Percentiles rank a stretch among this genome's conserved stretches.
Evolutionary conservation across 1,284 basidiomycete genomes (phyloP).

Genomic region (Boletellus deceptivus): DNA sequence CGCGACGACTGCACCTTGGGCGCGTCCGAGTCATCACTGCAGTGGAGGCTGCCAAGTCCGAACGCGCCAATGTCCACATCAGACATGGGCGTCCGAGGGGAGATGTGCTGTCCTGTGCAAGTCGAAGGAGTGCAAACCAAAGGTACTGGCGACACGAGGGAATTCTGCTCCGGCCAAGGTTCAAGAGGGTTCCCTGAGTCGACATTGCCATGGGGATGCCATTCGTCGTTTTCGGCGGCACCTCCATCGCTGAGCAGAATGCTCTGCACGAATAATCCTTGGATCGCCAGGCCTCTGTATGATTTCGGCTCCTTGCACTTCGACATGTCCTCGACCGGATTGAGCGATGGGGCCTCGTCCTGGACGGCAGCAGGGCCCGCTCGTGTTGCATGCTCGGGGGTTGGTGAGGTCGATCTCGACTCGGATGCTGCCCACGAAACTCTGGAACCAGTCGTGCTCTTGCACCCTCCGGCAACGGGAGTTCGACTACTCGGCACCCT

Average conservation of each 20-base stretch:
- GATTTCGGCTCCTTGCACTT: slow-evolving; percentile 10
- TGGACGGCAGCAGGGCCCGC: not conserved
- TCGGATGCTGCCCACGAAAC: not conserved
- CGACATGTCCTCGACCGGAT: not conserved
- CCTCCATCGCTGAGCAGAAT: not conserved
- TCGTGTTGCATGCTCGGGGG: not conserved
- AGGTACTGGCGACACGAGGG: no score
- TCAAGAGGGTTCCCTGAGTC: slow-evolving; percentile 10
- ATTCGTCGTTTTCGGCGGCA: no score
- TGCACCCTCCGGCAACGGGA: not conserved
- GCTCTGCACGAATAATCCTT: slow-evolving; percentile 3
- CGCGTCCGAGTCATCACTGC: slow-evolving; percentile 12
- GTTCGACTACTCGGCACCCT: not conserved
- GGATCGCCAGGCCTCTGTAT: slow-evolving; percentile 8
- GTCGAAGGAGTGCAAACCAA: no score
- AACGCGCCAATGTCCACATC: slow-evolving; percentile 19
- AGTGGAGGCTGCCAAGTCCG: slow-evolving; percentile 25
- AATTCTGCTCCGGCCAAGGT: slow-evolving; percentile 13
- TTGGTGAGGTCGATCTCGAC: not conserved
- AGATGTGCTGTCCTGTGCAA: no score
- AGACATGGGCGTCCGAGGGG: slow-evolving; percentile 10
- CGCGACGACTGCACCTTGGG: slow-evolving; percentile 3
- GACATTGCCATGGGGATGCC: not conserved
- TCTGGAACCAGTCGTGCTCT: not conserved
- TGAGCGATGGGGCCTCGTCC: not conserved